Conservation (phyloP, 192 early-diverging fungal species). For the Ramicandelaber brevisporus region DNA sequence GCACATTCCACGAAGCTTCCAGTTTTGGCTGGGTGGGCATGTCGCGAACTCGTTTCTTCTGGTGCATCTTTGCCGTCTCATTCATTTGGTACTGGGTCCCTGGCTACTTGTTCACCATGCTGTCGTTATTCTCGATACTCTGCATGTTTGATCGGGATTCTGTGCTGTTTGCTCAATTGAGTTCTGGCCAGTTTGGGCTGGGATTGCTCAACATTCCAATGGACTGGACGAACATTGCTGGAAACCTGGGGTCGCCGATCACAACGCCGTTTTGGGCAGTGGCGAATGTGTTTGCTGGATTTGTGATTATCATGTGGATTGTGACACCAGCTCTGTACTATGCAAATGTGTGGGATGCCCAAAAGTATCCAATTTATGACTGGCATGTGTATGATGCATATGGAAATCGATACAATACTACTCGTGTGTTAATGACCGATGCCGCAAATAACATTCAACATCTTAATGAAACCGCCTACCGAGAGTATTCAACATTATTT, state of each 20-base stretch:
- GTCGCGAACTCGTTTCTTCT: conserved; percentile 18
- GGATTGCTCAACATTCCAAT: conserved; percentile 41
- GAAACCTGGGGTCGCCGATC: conserved; percentile 28
- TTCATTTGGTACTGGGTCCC: conserved; percentile 18
- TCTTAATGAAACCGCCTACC: conserved; percentile 26
- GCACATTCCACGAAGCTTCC: not conserved
- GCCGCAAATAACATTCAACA: too few species aligned
- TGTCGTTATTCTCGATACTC: conserved; percentile 19
- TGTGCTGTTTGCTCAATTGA: conserved; percentile 13
- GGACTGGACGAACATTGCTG: conserved; percentile 43
- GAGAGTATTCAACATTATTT: conserved; percentile 31
- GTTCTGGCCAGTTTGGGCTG: conserved; percentile 26
- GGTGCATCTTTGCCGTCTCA: conserved; percentile 15
- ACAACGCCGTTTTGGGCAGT: conserved; percentile 47
- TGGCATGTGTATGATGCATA: conserved; percentile 25
- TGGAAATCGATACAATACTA: conserved; percentile 27
- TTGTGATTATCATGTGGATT: conserved; percentile 49
- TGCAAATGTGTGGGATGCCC: conserved; percentile 27
- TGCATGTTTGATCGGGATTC: conserved; percentile 21
- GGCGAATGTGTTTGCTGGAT: conserved; percentile 41
- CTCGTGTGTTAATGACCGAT: conserved; percentile 27
- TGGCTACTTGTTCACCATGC: conserved; percentile 21
- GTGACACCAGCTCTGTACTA: conserved; percentile 47
- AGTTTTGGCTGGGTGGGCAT: not conserved
- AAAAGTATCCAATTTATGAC: conserved; percentile 35